phyloP scores from a whole-genome alignment of 495 filamentous ascomycete species.

The Penicillium canescens region DNA sequence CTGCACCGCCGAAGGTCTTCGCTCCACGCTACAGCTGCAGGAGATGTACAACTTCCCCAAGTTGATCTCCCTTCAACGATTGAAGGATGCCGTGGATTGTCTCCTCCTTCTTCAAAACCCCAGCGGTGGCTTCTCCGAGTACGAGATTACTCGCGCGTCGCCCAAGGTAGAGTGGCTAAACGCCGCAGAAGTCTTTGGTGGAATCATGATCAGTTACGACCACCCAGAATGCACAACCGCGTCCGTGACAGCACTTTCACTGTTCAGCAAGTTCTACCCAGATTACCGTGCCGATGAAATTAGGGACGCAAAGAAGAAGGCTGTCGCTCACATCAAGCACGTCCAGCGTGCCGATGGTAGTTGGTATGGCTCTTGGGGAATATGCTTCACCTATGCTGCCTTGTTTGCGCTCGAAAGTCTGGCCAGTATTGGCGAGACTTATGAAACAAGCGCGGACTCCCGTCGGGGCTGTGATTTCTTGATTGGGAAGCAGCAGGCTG shows the following conservation, averaged over 20 bases:
- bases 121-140: conserved; percentile 86
- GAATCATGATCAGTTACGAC: conserved; percentile 97
- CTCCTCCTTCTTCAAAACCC: conserved; percentile 89
- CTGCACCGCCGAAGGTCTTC: conserved; percentile 88
- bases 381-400: conserved; percentile 94
- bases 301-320: conserved; percentile 62
- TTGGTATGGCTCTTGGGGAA: conserved; percentile 97
- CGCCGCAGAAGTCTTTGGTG: conserved; percentile 93
- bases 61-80: conserved; percentile 69
- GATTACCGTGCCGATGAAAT: conserved; percentile 79
- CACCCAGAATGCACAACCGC: conserved; percentile 98
- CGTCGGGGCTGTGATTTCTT: conserved; percentile 83
- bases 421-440: conserved; percentile 77
- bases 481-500: conserved; percentile 74
- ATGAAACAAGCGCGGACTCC: conserved; percentile 67
- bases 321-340: conserved; percentile 77
- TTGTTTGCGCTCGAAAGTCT: conserved; percentile 95
- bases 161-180: conserved; percentile 81
- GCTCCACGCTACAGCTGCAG: conserved; percentile 84
- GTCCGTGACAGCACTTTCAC: conserved; percentile 81
- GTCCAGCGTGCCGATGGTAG: conserved; percentile 79
- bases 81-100: conserved; percentile 87
- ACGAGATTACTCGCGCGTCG: conserved; percentile 79
- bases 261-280: conserved; percentile 81
- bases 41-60: conserved; percentile 72